Evolutionary conservation across 371 early-diverging fungal genomes (phyloP).

Genomic region (Mucor racemosus): DNA sequence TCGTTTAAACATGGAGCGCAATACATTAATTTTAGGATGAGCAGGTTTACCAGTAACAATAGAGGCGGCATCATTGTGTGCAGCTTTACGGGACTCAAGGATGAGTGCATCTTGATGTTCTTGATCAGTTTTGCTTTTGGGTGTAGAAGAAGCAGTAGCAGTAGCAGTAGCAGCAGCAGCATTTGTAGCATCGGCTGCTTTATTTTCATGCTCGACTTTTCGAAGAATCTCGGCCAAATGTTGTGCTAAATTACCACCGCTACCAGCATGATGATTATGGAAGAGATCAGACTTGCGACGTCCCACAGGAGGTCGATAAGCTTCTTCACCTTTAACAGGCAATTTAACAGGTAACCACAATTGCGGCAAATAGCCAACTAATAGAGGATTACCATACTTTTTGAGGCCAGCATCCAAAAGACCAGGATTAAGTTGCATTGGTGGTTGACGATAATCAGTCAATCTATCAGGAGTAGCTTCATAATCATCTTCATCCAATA

Average conservation of each 20-base stretch:
- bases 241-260: slow-evolving; percentile 25
- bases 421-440: slow-evolving; percentile 74
- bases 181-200: neutral
- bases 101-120: neutral
- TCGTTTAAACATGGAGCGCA: slow-evolving; percentile 13
- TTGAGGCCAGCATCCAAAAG: slow-evolving; percentile 74
- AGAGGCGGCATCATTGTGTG: slow-evolving; percentile 15
- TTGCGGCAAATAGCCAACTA: slow-evolving; percentile 72
- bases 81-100: slow-evolving; percentile 14
- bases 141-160: neutral
- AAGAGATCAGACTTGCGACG: slow-evolving; percentile 14
- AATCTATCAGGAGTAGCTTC: slow-evolving; percentile 57
- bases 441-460: slow-evolving; percentile 73
- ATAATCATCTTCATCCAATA: slow-evolving; percentile 72
- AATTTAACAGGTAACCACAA: slow-evolving; percentile 72
- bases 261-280: slow-evolving; percentile 5
- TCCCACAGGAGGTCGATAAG: neutral
- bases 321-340: slow-evolving; percentile 21
- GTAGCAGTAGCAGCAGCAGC: neutral
- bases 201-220: slow-evolving; percentile 28
- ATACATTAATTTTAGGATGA: neutral
- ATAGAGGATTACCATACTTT: slow-evolving; percentile 68
- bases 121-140: neutral
- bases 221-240: slow-evolving; percentile 36
- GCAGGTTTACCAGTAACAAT: slow-evolving; percentile 16